These are phyloP conservation scores for Meyerozyma sp. DNA, from an alignment of 1,139 yeast genomes.

Conservation along the genomic window DNA sequence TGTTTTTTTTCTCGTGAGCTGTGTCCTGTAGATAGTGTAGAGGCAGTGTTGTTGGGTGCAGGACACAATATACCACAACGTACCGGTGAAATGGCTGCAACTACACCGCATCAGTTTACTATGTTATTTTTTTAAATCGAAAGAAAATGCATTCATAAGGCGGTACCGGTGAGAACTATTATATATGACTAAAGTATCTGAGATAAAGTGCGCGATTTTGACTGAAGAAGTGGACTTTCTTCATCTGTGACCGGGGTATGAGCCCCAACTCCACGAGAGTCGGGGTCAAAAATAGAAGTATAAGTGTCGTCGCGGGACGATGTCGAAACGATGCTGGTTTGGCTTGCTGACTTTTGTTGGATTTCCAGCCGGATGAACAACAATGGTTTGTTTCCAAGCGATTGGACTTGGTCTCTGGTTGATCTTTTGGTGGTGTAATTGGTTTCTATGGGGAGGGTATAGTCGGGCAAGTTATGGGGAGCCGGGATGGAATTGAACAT, in stretches of 20 bases:
- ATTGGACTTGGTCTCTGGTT: background rate
- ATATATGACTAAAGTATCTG: background rate
- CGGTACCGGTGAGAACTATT: background rate
- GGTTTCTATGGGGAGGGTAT: background rate
- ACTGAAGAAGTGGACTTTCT: conserved; percentile 20
- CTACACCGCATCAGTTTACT: too few species aligned
- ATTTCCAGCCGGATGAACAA: conserved; percentile 1
- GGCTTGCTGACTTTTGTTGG: conserved; percentile 22
- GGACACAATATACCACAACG: too few species aligned
- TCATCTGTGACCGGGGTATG: conserved; percentile 32
- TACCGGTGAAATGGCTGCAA: background rate
- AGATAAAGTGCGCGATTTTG: conserved; percentile 4
- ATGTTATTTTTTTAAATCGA: background rate
- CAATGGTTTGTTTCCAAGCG: background rate
- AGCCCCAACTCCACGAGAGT: conserved; percentile 19
- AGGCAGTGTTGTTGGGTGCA: background rate
- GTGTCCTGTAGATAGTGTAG: background rate
- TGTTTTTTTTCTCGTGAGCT: background rate
- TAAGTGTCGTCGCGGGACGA: conserved; percentile 18
- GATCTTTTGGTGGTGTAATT: background rate
- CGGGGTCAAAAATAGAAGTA: conserved; percentile 22
- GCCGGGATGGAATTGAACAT: background rate
- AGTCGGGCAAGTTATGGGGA: background rate
- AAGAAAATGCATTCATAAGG: background rate
- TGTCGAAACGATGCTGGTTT: conserved; percentile 24